A percentile compares a stretch with the other conserved stretches of the same genome.
Evolutionary conservation across 139 green algal genomes (phyloP).

Genomic region (Pleodorina starrii): DNA sequence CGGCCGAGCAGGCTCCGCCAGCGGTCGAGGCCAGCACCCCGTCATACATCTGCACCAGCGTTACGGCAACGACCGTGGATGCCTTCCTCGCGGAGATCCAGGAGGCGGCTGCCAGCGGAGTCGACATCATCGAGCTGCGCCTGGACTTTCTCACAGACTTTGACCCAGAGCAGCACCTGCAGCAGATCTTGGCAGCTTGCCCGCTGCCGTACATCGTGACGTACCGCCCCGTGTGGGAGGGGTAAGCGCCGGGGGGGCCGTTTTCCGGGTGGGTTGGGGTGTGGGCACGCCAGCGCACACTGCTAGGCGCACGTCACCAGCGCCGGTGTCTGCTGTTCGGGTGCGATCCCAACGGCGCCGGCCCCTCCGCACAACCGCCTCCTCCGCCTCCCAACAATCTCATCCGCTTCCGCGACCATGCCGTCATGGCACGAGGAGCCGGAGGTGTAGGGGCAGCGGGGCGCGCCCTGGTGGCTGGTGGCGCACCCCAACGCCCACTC

Average conservation of each 20-base stretch:
- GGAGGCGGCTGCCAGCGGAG: slow-evolving; percentile 73
- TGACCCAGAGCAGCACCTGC: slow-evolving; percentile 70
- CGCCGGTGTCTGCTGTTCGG: no score
- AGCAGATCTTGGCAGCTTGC: slow-evolving; percentile 74
- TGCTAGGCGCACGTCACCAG: no score
- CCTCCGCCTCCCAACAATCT: no score
- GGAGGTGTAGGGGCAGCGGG: no score
- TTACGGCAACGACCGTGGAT: slow-evolving; percentile 78
- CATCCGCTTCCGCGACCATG: no score
- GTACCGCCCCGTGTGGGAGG: slow-evolving; percentile 92
- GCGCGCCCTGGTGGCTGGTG: no score
- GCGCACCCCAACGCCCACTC: no score
- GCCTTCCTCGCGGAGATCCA: slow-evolving; percentile 80
- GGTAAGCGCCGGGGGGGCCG: slow-evolving; percentile 72
- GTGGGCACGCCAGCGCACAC: no score
- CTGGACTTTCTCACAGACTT: slow-evolving; percentile 89
- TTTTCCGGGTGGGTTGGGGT: no score
- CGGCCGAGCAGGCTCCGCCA: neutral
- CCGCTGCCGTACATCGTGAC: slow-evolving; percentile 88
- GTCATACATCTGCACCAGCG: slow-evolving; percentile 78
- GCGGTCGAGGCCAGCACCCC: neutral
- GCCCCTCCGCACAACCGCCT: no score
- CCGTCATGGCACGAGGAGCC: no score
- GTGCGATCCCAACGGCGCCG: no score
- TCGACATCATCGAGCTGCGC: slow-evolving; percentile 90